Conservation (phyloP, 495 filamentous ascomycete genomes). For the Apiosordaria backusii region DNA sequence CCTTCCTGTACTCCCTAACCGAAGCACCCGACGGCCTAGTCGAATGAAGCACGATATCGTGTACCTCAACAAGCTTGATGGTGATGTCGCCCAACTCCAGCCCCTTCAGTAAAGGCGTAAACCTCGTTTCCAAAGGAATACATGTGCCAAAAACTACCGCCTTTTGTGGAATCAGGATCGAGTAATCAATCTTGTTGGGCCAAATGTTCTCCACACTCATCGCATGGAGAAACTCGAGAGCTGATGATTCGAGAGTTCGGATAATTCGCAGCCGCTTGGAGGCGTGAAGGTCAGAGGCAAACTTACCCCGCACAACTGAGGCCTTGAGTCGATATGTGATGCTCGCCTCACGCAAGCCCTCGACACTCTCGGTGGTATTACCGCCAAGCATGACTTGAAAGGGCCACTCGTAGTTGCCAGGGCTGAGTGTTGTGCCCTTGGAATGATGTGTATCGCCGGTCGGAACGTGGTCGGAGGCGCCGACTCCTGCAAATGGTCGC, state of each 20-base stretch:
- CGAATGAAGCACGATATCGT: constrained; percentile 59
- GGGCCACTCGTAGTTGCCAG: constrained; percentile 86
- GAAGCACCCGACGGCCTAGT: constrained; percentile 38
- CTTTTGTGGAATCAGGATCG: constrained; percentile 81
- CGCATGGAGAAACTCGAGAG: constrained; percentile 77
- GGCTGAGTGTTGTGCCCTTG: constrained; percentile 57
- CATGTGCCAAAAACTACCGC: constrained; percentile 86
- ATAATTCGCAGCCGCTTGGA: constrained; percentile 82
- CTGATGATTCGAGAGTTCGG: constrained; percentile 74
- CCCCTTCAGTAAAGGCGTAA: constrained; percentile 83
- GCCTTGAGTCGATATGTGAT: constrained; percentile 88
- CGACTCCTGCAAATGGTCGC: constrained; percentile 45
- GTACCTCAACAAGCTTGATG: constrained; percentile 70
- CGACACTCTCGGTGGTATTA: constrained; percentile 77
- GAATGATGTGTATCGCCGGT: constrained; percentile 17
- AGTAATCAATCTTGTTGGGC: constrained; percentile 92
- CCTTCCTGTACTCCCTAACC: constrained; percentile 56
- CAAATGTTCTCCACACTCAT: constrained; percentile 95
- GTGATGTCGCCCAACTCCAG: constrained; percentile 73
- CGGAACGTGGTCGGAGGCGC: constrained; percentile 25
- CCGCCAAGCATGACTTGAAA: constrained; percentile 79
- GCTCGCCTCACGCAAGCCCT: constrained; percentile 75
- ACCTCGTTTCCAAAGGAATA: constrained; percentile 72
- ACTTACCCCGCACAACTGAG: constrained; percentile 72
- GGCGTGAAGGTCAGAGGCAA: constrained; percentile 73